phyloP scores from a whole-genome alignment of 1,284 basidiomycete species.

The Puccinia coronata region DNA sequence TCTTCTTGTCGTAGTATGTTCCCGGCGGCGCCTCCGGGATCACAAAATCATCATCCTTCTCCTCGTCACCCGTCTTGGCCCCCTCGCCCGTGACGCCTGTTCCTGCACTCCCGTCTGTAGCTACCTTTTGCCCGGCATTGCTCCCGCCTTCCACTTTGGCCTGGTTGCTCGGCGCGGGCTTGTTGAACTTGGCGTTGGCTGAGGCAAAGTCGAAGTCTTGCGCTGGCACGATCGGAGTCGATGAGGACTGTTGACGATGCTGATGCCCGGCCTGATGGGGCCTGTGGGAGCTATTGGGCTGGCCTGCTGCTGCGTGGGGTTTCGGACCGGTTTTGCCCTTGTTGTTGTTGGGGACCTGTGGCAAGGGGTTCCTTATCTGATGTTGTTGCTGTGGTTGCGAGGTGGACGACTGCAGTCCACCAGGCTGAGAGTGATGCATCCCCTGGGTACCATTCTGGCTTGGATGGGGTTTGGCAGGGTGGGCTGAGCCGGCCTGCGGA shows the following conservation, averaged over 20 bases:
- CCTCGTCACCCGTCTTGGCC: not conserved
- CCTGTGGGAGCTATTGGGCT: conserved; percentile 12
- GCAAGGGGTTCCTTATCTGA: conserved; percentile 29
- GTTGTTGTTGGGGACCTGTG: conserved; percentile 27
- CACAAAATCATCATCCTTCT: conserved; percentile 29
- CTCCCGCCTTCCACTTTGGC: not conserved
- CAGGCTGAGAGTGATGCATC: not conserved
- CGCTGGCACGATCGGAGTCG: conserved; percentile 20
- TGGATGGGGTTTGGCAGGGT: not conserved
- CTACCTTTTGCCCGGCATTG: not conserved
- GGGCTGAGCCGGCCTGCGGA: conserved; percentile 4
- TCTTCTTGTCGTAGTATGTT: conserved; percentile 48
- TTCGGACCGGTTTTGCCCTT: conserved; percentile 2
- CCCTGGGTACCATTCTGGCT: not conserved
- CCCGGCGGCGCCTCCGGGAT: conserved; percentile 41
- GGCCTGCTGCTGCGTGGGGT: not conserved
- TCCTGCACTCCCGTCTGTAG: not conserved
- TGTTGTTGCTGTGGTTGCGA: conserved; percentile 3
- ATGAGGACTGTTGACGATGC: conserved; percentile 5
- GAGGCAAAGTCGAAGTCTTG: conserved; percentile 47
- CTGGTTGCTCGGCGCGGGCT: conserved; percentile 5
- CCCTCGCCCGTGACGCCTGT: not conserved
- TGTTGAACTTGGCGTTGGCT: conserved; percentile 42
- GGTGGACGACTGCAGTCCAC: not conserved
- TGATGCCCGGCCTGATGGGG: not conserved